These are phyloP conservation scores for Saccharum spontaneum DNA, from an alignment of 176 grass and related monocot genomes.

Conservation along the genomic window DNA sequence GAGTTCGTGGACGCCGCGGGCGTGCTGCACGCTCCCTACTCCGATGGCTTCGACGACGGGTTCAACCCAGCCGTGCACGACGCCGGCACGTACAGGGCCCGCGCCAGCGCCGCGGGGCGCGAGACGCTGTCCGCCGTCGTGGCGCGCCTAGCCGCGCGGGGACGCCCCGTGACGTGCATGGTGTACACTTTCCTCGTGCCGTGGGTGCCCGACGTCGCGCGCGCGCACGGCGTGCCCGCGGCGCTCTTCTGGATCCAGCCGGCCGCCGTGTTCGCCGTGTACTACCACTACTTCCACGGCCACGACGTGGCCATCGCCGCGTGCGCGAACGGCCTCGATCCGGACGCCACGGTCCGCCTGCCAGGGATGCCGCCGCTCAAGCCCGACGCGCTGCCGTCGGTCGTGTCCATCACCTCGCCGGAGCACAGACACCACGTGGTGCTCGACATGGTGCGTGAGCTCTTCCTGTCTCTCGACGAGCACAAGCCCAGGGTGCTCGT, in stretches of 20 bases:
- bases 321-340: background rate
- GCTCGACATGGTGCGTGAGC: background rate
- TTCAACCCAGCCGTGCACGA: slow-evolving; percentile 10
- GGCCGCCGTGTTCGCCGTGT: slow-evolving; percentile 44
- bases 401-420: slow-evolving; percentile 15
- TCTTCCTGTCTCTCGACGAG: background rate
- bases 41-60: slow-evolving; percentile 49
- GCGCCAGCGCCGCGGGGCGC: background rate
- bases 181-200: slow-evolving; percentile 42
- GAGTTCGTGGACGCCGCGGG: background rate
- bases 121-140: slow-evolving; percentile 21
- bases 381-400: slow-evolving; percentile 32
- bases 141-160: slow-evolving; percentile 31
- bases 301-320: slow-evolving; percentile 25
- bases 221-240: slow-evolving; percentile 17
- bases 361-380: slow-evolving; percentile 31
- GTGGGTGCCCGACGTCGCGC: slow-evolving; percentile 47
- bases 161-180: slow-evolving; percentile 48
- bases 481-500: background rate
- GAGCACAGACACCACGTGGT: background rate
- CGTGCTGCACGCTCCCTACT: slow-evolving; percentile 41
- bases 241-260: slow-evolving; percentile 61
- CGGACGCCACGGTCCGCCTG: background rate
- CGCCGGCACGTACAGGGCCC: background rate
- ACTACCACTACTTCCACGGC: slow-evolving; percentile 67